Base-by-base conservation (phyloP, 345 rosid genomes). In the Dipteronia sinensis region DNA sequence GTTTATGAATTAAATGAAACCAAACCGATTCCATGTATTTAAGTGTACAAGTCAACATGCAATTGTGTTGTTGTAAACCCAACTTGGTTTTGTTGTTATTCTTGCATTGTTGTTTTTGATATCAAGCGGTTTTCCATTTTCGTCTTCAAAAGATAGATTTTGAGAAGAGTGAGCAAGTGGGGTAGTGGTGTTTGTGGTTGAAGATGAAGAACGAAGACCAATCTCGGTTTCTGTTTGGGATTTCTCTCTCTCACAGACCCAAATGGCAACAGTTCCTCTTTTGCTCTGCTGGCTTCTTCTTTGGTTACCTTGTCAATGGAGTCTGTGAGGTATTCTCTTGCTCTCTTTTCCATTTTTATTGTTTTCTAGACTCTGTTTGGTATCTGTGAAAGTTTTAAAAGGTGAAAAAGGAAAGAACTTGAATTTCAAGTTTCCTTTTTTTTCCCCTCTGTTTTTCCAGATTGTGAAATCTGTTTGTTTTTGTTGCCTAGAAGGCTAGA, bases 281-380 rank as follows among this genome's bases (percentile, higher is more conserved):
- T 75, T 87, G 90, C 69, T 89, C 92, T 34, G 83, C 92, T 73
- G 90, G 90, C 31, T 89, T 89, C 85, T 89, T 87, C 88, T 87
- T 89, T 65, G 92, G 92, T 42, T 89, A 89, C 71, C 89, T 89
- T 68, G 85, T 89, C 68, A 89, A 89, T 74, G 92, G 92, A 78
- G 40, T 89, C 75, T 89, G 90, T 29, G 92, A 89, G 92, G 92
- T 89, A 74, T 55, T 63, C 17, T 27, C 27, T 27, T 27, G 7
- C n/a, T 71, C 65, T 68, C 15, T 55, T 17, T 46, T 10, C 47
- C 15, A 0, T 20, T 55, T 4, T 27, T 49, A 10, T 49, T 12
- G 49, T 38, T 46, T n/a, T 22, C 23, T 4, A 11, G 46, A 31
- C 1, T 72, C 73, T 72, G 64, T 31, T 59, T 59, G 27, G 31